phyloP scores from a whole-genome alignment of 345 rosid species.

The Gossypium ekmanianum region DNA sequence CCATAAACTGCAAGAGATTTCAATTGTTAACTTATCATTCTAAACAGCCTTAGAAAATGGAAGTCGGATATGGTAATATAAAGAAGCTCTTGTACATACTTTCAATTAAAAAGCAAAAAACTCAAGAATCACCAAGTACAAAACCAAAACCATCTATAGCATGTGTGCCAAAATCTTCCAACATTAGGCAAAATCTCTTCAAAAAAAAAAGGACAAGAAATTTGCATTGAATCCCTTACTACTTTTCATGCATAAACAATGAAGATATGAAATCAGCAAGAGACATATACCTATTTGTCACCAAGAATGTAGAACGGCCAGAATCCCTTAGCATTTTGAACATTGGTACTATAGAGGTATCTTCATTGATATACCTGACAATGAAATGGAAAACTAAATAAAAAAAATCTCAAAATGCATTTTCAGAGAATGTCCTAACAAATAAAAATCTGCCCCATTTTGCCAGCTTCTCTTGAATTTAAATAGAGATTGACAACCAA shows the following conservation, averaged over 20 bases:
- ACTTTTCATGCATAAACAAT: too few species aligned
- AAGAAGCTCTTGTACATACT: neutral
- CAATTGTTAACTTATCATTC: neutral
- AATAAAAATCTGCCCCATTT: neutral
- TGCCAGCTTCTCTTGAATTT: neutral
- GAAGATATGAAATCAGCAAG: neutral
- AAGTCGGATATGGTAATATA: neutral
- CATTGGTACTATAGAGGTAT: conserved; percentile 68
- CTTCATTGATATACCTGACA: conserved; percentile 82
- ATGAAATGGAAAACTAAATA: neutral
- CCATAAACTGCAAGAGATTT: conserved; percentile 77
- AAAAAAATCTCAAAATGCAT: neutral
- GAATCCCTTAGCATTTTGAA: conserved; percentile 87
- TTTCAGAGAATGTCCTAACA: neutral
- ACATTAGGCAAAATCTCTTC: neutral
- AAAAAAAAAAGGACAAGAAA: neutral
- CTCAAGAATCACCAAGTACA: neutral
- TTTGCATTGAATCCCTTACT: neutral
- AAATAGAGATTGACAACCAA: neutral
- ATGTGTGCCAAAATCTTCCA: neutral
- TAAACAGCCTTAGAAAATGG: neutral
- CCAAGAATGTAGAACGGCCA: conserved; percentile 92
- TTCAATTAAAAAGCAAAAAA: neutral
- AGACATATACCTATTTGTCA: conserved; percentile 75
- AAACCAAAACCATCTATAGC: neutral